Evolutionary conservation across 768 basidiomycete species (phyloP), one percentile per base, ranked within the genome.

Genomic region (Porphyrellus cyaneotinctus): DNA sequence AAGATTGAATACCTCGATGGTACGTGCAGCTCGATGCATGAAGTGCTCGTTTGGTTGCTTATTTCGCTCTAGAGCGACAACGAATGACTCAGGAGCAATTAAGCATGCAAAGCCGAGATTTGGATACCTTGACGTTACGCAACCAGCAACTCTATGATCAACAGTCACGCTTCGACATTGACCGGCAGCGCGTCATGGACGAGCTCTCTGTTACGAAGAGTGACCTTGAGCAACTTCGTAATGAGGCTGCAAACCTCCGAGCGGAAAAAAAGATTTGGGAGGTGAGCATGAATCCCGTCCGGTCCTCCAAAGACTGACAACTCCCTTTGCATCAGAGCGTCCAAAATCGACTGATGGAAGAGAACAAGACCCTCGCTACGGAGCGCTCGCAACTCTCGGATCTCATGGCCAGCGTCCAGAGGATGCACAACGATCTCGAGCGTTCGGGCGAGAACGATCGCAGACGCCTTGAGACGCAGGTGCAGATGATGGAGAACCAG

Each of bases 181-280:
- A 88, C 59, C 85, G 80, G 54, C 78, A 79, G 56, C 79, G 87
- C 49, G 79, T 85, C 32, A 72, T 80, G 15, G 86, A 89, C 39
- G 86, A 90, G 39, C 72, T 88, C 11, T 74, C 81, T 20, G 68
- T 75, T 8, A 75, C 82, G 3, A 82, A 80, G 55, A 74, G 79
- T 23, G 77, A 78, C 22, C 71, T 86, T 15, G 91, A 95, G 56
- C 85, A 88, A 52, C 73, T 93, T 35, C 83, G 91, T 11, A 91
- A 88, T 58, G 95, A 97, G 61, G 81, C 78, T 57, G 88, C 90
- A 3, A 95, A 91, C 66, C 78, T 97, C 17, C 83, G 88, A 38
- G 94, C 93, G 0, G 95, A 98, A 78, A 95, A 92, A 75, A 87
- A 83, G 63, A 89, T 95, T 32, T 92, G 88, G 87, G 90, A 91